These are phyloP conservation scores for Mycena galericulata DNA, from an alignment of 768 basidiomycete genomes.

Conservation along the genomic window DNA sequence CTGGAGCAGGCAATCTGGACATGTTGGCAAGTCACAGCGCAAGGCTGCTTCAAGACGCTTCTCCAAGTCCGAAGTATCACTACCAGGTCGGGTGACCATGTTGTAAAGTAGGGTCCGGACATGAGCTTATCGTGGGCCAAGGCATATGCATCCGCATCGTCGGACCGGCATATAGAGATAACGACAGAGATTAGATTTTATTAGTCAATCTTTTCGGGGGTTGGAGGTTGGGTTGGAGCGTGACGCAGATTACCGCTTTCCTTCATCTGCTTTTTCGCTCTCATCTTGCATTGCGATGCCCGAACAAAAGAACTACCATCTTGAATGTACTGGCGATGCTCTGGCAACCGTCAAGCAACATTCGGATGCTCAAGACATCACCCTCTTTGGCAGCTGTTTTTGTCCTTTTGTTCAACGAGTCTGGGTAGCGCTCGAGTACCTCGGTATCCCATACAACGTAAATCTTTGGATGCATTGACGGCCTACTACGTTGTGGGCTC, in stretches of 20 bases:
- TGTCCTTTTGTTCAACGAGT: slow-evolving; percentile 88
- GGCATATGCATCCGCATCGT: too few species aligned
- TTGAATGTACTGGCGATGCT: slow-evolving; percentile 59
- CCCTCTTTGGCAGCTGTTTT: slow-evolving; percentile 79
- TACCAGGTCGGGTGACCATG: too few species aligned
- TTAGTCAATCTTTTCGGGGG: too few species aligned
- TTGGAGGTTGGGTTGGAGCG: too few species aligned
- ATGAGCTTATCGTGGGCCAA: too few species aligned
- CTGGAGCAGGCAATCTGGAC: slow-evolving; percentile 43
- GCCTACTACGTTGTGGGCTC: slow-evolving; percentile 40
- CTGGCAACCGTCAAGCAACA: slow-evolving; percentile 68
- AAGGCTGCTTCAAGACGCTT: neutral
- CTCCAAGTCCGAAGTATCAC: too few species aligned
- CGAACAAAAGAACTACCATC: slow-evolving; percentile 49
- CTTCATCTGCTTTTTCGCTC: too few species aligned
- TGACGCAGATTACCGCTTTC: too few species aligned
- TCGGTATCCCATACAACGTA: slow-evolving; percentile 79
- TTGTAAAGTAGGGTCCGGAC: too few species aligned
- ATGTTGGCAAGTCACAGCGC: slow-evolving; percentile 30
- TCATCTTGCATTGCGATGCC: slow-evolving; percentile 2
- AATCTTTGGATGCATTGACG: neutral
- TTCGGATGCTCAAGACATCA: slow-evolving; percentile 61
- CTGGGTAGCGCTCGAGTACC: slow-evolving; percentile 80
- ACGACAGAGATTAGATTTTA: too few species aligned
- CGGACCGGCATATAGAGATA: too few species aligned